These are phyloP conservation scores for Ceratobasidium sp. DNA, from an alignment of 1,284 basidiomycete species.

Conservation along the genomic window DNA sequence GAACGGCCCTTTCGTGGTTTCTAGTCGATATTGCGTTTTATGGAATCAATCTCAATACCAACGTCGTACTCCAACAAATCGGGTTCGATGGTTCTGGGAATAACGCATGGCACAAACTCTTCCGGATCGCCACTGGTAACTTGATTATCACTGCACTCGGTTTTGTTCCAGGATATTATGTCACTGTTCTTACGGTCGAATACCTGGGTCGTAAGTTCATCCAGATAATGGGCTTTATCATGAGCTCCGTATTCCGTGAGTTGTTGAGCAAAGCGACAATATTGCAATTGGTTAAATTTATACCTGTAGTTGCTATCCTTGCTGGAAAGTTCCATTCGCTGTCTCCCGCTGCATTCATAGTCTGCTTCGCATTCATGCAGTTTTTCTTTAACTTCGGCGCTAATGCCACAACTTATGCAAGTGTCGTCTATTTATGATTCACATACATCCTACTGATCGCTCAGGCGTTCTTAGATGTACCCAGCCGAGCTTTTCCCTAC, in stretches of 20 bases:
- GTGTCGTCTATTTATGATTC: too few species aligned
- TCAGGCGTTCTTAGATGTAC: too few species aligned
- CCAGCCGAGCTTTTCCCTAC: conserved; percentile 59
- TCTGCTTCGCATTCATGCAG: conserved; percentile 48
- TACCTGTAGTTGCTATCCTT: conserved; percentile 47
- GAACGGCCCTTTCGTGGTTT: conserved; percentile 65
- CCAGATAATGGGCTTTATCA: conserved; percentile 48
- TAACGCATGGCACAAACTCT: conserved; percentile 66
- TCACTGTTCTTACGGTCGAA: conserved; percentile 46
- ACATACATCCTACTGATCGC: too few species aligned
- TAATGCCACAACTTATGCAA: conserved; percentile 54
- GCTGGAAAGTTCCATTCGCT: conserved; percentile 47
- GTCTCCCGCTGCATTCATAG: conserved; percentile 40
- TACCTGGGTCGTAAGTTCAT: conserved; percentile 49
- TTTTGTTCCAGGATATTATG: conserved; percentile 45
- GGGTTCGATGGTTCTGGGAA: conserved; percentile 65
- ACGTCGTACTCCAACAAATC: conserved; percentile 72
- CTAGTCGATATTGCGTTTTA: conserved; percentile 71
- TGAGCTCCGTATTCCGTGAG: conserved; percentile 37
- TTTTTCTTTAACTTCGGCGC: conserved; percentile 60
- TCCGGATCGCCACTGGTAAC: conserved; percentile 69
- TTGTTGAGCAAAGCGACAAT: neutral
- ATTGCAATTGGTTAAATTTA: conserved; percentile 9
- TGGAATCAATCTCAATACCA: conserved; percentile 81
- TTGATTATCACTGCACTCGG: conserved; percentile 67